Evolutionary conservation across 306 rosid genomes (phyloP), one percentile per base, ranked within the genome.

Genomic region (Fragaria ananassa): DNA sequence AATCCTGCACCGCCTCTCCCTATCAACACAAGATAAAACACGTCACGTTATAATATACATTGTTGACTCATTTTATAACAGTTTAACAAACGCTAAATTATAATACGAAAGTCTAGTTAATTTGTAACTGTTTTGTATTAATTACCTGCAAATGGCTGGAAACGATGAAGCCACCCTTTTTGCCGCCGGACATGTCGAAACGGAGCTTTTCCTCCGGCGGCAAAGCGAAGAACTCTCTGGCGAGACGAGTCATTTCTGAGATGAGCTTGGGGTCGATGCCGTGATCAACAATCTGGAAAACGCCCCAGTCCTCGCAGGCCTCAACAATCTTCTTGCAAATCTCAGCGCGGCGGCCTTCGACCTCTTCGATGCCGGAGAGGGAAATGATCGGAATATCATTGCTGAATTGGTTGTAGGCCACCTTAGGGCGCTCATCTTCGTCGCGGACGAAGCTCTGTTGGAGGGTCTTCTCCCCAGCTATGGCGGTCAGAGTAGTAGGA

Each of bases 291-390:
- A 95, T 81, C 77, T 95, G 99, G 70, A 92, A 95, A 18, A 95
- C 34, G 0, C 99, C 99, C 99, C 99, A 95, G 1, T 88, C 87
- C 80, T 92, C 99, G 4, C 92, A 95, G 10, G 99, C 97, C 57
- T 83, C 88, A 0, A 92, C 97, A 10, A 95, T 92, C 29, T 86
- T 83, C 37, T 74, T 37, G 56, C 97, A 78, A 14, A 92, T 89
- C 49, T 83, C 85, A 0, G 37, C 58, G 12, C 97, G 81, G 1
- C 88, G 85, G 0, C 89, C 91, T 0, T 78, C 83, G 0, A 53
- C 73, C 4, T 79, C 91, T 23, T 90, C 92, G 14, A 95, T 88
- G 4, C 97, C 97, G 1, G 85, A 83, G 0, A 95, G 87, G 0
- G 99, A 95, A n/a, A 95, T 92, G 44, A 95, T 25, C 0, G 99